A percentile compares a stretch with the other conserved stretches of the same genome.
These are phyloP conservation scores for Marchantia paleacea DNA, from an alignment of 225 moss, liverwort and hornwort genomes.

Conservation along the genomic window DNA sequence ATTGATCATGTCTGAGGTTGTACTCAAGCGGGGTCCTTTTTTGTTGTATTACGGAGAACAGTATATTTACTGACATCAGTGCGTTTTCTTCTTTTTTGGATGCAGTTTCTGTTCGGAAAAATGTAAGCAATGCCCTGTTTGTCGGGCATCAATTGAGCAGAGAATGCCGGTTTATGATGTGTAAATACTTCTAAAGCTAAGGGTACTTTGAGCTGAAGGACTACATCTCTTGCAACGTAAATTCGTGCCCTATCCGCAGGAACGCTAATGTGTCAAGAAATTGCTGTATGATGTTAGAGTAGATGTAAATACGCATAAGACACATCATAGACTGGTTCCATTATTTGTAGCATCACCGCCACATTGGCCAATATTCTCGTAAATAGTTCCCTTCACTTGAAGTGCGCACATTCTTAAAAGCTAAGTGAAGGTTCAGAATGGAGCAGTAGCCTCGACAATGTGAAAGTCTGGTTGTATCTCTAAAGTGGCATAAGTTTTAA, in stretches of 20 bases:
- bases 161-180: slow-evolving; percentile 96
- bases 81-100: neutral
- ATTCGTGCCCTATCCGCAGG: slow-evolving; percentile 1
- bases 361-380: slow-evolving; percentile 28
- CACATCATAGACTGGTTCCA: slow-evolving; percentile 14
- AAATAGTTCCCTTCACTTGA: slow-evolving; percentile 13
- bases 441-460: neutral
- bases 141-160: slow-evolving; percentile 71
- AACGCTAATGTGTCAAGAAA: slow-evolving; percentile 16
- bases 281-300: slow-evolving; percentile 16
- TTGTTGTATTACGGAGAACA: neutral
- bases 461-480: neutral
- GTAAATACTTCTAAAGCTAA: slow-evolving; percentile 43
- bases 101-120: slow-evolving; percentile 95
- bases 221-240: neutral
- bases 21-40: neutral
- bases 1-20: too few relatives aligned
- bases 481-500: slow-evolving; percentile 1
- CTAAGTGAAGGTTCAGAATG: slow-evolving; percentile 8
- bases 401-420: neutral
- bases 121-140: slow-evolving; percentile 93
- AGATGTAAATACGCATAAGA: slow-evolving; percentile 24
- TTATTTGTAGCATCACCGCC: slow-evolving; percentile 26
- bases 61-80: neutral
- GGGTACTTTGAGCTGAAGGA: slow-evolving; percentile 10